These are phyloP conservation scores for Podaxis rugospora DNA, from an alignment of 768 basidiomycete genomes.

Conservation along the genomic window DNA sequence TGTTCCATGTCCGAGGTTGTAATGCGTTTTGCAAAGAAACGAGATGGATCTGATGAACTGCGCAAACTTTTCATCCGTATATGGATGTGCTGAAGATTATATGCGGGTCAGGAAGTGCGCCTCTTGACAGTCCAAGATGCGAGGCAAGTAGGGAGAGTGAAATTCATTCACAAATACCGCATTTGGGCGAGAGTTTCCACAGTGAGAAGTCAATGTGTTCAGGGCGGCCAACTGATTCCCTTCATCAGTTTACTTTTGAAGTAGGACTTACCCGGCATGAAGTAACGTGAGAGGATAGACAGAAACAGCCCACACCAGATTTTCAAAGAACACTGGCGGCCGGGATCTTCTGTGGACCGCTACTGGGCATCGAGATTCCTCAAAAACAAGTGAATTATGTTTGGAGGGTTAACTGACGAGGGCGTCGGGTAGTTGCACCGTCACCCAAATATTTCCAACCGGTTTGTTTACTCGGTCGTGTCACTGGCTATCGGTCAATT, in stretches of 20 bases:
- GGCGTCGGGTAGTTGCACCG: background rate
- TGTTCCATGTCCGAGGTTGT: background rate
- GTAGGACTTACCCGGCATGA: background rate
- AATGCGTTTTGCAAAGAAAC: background rate
- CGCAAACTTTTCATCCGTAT: slow-evolving; percentile 4
- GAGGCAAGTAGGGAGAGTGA: background rate
- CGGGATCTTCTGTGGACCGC: background rate
- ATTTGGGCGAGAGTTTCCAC: slow-evolving; percentile 3
- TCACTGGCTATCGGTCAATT: background rate
- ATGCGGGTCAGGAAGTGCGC: background rate
- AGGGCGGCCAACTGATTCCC: background rate
- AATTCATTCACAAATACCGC: background rate
- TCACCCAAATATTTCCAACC: background rate
- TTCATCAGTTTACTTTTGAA: background rate
- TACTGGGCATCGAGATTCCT: background rate
- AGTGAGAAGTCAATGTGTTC: background rate
- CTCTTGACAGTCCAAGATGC: background rate
- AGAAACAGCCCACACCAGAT: background rate
- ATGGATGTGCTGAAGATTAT: background rate
- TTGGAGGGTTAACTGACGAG: background rate
- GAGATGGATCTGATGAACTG: slow-evolving; percentile 5
- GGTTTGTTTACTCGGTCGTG: background rate
- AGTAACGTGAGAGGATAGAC: background rate
- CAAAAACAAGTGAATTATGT: background rate
- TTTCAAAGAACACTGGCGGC: background rate